Conservation (phyloP, 495 filamentous ascomycete species). For the Aspergillus sparsus region DNA sequence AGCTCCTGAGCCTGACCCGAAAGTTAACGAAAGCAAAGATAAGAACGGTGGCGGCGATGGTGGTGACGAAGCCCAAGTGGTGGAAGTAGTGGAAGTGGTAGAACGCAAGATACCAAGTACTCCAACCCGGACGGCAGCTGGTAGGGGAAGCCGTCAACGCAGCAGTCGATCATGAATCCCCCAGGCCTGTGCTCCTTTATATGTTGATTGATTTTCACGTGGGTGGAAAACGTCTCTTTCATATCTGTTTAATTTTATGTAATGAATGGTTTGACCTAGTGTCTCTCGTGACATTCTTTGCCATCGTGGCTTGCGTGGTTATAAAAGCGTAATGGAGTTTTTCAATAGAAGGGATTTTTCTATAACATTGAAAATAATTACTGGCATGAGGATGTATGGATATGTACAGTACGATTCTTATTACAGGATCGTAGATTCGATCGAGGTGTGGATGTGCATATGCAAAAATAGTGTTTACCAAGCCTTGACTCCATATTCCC, state of each 20-base stretch:
- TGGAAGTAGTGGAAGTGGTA: slow-evolving; percentile 38
- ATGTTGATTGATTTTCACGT: slow-evolving; percentile 6
- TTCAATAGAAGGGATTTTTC: slow-evolving; percentile 17
- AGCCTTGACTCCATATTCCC: no score
- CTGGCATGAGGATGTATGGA: not conserved
- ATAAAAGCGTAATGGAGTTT: slow-evolving; percentile 26
- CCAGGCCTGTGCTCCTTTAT: slow-evolving; percentile 18
- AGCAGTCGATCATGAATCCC: slow-evolving; percentile 25
- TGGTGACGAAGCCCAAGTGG: slow-evolving; percentile 39
- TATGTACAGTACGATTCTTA: no score
- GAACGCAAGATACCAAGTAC: slow-evolving; percentile 32
- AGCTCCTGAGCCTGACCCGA: slow-evolving; percentile 21
- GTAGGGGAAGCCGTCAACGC: slow-evolving; percentile 28
- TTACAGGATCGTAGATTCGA: no score
- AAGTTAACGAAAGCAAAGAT: slow-evolving; percentile 23
- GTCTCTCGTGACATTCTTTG: slow-evolving; percentile 9
- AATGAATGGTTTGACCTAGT: slow-evolving; percentile 3
- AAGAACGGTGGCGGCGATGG: slow-evolving; percentile 26
- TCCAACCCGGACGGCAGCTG: slow-evolving; percentile 21
- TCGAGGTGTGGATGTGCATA: no score
- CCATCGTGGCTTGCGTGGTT: slow-evolving; percentile 4
- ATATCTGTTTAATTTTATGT: slow-evolving; percentile 8
- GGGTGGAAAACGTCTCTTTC: slow-evolving; percentile 5
- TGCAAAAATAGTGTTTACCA: no score
- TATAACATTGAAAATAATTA: not conserved